phyloP scores from a whole-genome alignment of 208 protist genomes.

The Leishmania guyanensis region DNA sequence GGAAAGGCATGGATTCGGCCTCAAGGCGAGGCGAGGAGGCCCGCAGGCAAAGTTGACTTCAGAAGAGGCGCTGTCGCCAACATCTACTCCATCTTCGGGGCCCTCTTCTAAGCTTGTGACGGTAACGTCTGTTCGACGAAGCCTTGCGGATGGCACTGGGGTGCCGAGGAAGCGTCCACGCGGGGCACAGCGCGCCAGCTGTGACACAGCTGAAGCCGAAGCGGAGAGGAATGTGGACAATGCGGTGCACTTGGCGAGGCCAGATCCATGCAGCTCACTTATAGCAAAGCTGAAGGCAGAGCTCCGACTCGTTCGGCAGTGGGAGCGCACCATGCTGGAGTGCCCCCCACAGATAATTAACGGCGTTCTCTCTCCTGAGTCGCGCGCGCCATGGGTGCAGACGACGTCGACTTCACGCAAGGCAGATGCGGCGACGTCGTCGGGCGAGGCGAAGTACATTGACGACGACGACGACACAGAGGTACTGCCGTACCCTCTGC shows the following conservation, averaged over 20 bases:
- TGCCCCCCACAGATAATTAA: conserved; percentile 19
- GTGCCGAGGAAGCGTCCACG: not conserved
- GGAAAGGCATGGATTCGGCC: not conserved
- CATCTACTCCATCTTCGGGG: not conserved
- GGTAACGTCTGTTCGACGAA: not conserved
- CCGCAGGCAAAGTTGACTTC: not conserved
- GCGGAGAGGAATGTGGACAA: not conserved
- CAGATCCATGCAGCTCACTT: not conserved
- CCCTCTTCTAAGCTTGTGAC: not conserved
- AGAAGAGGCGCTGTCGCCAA: not conserved
- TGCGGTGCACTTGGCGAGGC: not conserved
- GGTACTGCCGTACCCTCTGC: conserved; percentile 24
- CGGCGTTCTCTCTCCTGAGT: conserved; percentile 16
- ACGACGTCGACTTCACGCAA: no score
- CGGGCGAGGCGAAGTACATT: not conserved
- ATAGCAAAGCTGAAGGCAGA: conserved; percentile 14
- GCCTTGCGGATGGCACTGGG: not conserved
- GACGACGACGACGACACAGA: not conserved
- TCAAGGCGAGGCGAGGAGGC: not conserved
- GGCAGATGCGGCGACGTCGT: not conserved
- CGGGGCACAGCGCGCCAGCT: not conserved
- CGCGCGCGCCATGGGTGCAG: conserved; percentile 4
- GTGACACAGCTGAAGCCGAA: not conserved
- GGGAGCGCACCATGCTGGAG: conserved; percentile 23
- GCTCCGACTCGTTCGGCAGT: conserved; percentile 29